Base-by-base conservation (phyloP, 768 basidiomycete genomes). In the Tulasnella sp. region DNA sequence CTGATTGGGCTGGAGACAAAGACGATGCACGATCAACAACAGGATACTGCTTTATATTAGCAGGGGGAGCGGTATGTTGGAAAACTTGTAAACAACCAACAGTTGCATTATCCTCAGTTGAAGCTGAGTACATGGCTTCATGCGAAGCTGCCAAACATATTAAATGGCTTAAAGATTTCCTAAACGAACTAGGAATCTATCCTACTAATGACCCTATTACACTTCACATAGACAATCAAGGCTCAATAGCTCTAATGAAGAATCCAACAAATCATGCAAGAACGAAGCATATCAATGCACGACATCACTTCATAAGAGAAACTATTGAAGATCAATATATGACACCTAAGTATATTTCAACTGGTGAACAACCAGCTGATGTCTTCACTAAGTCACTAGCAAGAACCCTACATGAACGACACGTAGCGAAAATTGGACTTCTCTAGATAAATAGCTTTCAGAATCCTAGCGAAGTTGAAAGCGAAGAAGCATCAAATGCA, bases 71-170 rank as follows among this genome's bases (percentile, higher is more conserved):
- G 8, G 65, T 75, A 7, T 75, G 72, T 9, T 75, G 74, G 74
- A 37, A 42, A 17, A n/a, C 41, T 8, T 44, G 68, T 34, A 42
- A 72, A n/a, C 74, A 75, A 32, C 68, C 67, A 4, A 74, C 69
- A 8, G 64, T 72, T 19, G 68, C 74, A 8, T 34, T 69, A 9
- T 75, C 74, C 5, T 40, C 67, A 26, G 41, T 66, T 1, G 74
- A 75, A 71, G 74, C 70, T 9, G 74, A 75, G 41, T 75, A 75
- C 44, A 75, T 75, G 73, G 74, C 74, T 29, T 36, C 69, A 12
- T 32, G 41, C 9, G 44, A 75, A 22, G 41, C 40, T 11, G 36
- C 73, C 17, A 74, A 67, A 37, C 74, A 75, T 32, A 66, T 73
- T 0, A 35, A 68, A 16, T 75, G 72, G 74, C 5, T 74, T 1